Evolutionary conservation across 805 yeast species (phyloP).

Genomic region (Nakazawaea ishiwadae): DNA sequence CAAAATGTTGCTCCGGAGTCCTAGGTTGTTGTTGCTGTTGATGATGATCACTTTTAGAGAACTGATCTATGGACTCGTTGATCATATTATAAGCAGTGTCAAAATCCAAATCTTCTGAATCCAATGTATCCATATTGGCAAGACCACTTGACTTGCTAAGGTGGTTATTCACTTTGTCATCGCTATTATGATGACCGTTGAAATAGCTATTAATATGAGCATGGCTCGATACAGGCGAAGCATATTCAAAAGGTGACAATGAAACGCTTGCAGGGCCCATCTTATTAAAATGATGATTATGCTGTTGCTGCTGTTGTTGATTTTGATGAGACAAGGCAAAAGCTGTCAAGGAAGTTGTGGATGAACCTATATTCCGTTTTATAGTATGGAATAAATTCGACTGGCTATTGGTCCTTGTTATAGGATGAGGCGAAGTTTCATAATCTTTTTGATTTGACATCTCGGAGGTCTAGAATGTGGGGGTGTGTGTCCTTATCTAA

Average conservation of each 20-base stretch:
- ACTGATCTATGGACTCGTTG: slow-evolving; percentile 17
- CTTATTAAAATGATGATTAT: no score
- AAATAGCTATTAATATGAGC: no score
- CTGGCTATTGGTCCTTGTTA: neutral
- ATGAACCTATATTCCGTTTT: slow-evolving; percentile 11
- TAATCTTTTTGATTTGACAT: neutral
- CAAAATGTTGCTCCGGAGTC: slow-evolving; percentile 8
- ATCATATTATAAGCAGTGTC: slow-evolving; percentile 32
- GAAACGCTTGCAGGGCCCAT: no score
- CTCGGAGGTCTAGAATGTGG: no score
- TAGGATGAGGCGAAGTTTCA: neutral
- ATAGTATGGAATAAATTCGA: neutral
- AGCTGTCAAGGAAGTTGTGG: slow-evolving; percentile 7
- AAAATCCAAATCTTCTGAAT: slow-evolving; percentile 24
- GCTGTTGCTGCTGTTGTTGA: neutral
- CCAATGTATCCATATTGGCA: no score
- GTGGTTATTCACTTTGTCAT: neutral
- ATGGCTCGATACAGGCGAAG: slow-evolving; percentile 1
- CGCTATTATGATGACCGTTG: neutral
- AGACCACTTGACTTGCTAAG: no score
- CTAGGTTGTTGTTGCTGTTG: slow-evolving; percentile 1
- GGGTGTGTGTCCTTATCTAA: no score
- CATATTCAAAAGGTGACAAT: slow-evolving; percentile 11
- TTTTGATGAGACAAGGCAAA: slow-evolving; percentile 3
- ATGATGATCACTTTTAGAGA: neutral